Evolutionary conservation across 23 red algal species (phyloP).

Genomic region (Gracilariopsis chorda): DNA sequence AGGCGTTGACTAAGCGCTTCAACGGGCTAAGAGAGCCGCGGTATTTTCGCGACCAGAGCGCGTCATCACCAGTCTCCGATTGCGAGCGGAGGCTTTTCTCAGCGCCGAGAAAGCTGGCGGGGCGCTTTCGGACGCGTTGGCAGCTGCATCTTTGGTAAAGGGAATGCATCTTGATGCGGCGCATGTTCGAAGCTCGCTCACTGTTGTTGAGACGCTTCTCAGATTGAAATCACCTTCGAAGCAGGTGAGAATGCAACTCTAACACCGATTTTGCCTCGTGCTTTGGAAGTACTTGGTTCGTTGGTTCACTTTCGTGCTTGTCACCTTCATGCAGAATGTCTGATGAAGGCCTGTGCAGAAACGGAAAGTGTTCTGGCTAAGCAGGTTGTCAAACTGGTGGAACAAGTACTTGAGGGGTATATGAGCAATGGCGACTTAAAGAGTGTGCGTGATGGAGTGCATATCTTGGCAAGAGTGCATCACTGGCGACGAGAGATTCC

Average conservation of each 20-base stretch:
- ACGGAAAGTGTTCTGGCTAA: not conserved
- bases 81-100: slow-evolving; percentile 42
- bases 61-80: not conserved
- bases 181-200: slow-evolving; percentile 29
- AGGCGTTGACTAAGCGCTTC: slow-evolving; percentile 22
- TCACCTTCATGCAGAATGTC: slow-evolving; percentile 39
- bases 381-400: slow-evolving; percentile 2
- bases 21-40: slow-evolving; percentile 10
- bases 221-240: not conserved
- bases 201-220: slow-evolving; percentile 20
- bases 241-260: not conserved
- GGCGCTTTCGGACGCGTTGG: slow-evolving; percentile 21
- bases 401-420: not conserved
- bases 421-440: not conserved
- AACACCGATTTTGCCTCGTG: not conserved
- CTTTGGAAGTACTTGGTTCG: slow-evolving; percentile 20
- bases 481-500: slow-evolving; percentile 26
- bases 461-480: slow-evolving; percentile 42
- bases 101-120: not conserved
- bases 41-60: not conserved
- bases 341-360: not conserved
- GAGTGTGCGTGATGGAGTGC: slow-evolving; percentile 10
- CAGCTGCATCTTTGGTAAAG: slow-evolving; percentile 23
- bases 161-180: slow-evolving; percentile 27
- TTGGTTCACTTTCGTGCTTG: not conserved